Percentiles rank a stretch among this genome's conserved stretches.
Conservation (phyloP, 495 filamentous ascomycete species). For the Penicillium egyptiacum region DNA sequence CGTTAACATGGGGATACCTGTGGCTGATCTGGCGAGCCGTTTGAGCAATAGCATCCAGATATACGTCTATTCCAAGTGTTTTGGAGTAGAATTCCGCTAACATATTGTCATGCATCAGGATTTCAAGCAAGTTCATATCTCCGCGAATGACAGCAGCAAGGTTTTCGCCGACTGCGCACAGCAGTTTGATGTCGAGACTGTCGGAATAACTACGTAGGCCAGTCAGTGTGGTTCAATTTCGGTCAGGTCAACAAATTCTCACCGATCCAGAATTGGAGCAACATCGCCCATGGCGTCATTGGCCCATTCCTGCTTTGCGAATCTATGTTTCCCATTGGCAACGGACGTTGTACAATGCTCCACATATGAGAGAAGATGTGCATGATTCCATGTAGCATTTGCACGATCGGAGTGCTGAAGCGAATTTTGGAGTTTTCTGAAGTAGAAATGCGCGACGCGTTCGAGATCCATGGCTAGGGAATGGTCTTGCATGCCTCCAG, state of each 20-base stretch:
- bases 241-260: neutral
- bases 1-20: slow-evolving; percentile 31
- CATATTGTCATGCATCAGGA: slow-evolving; percentile 40
- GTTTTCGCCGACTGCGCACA: slow-evolving; percentile 36
- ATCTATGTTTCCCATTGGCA: slow-evolving; percentile 16
- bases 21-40: slow-evolving; percentile 34
- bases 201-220: slow-evolving; percentile 14
- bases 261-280: slow-evolving; percentile 34
- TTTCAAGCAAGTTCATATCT: slow-evolving; percentile 41
- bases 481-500: neutral
- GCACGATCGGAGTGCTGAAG: slow-evolving; percentile 1
- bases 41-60: slow-evolving; percentile 23
- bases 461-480: slow-evolving; percentile 17
- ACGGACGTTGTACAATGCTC: slow-evolving; percentile 15
- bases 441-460: slow-evolving; percentile 23
- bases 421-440: slow-evolving; percentile 15
- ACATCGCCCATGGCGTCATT: slow-evolving; percentile 35
- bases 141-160: slow-evolving; percentile 39
- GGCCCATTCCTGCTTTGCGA: slow-evolving; percentile 30
- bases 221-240: slow-evolving; percentile 3
- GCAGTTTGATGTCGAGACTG: slow-evolving; percentile 25
- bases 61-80: slow-evolving; percentile 17
- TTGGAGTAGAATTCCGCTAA: slow-evolving; percentile 41
- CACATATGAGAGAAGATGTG: slow-evolving; percentile 20
- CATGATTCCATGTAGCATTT: slow-evolving; percentile 9